Base-by-base conservation (phyloP, 2,329 filamentous ascomycete species). In the Sporothrix dimorphospora region DNA sequence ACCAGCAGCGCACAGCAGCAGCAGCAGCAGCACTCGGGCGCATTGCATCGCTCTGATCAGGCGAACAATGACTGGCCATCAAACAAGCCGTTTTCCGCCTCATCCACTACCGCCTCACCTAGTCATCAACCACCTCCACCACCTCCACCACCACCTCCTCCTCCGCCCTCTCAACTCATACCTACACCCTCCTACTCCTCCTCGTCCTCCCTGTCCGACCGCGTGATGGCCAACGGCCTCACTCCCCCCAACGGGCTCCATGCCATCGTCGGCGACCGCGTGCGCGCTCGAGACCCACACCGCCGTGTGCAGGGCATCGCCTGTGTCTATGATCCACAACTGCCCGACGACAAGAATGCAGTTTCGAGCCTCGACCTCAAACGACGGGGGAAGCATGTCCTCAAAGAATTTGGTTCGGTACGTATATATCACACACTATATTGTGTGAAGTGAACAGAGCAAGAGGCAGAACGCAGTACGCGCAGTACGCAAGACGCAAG, bases 371-470 rank as follows among this genome's bases (percentile, higher is more conserved):
- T 80, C 75, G 85, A 86, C 73, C 42, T 72, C 19, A 88, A 84
- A 79, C 89, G 86, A 79, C 85, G 83, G 77, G 82, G 85, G 78
- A 90, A 89, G 80, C 85, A 88, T 77, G 85, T 82, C 82, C 89
- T 90, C 78, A 85, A 87, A 82, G 85, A 89, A 80, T 89, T 90
- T 83, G 88, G 87, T 79, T 82, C 86, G 86, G 89, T 91, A 91
- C 82, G 89, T 91, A 87, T 80, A 42, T 24, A 21, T 24, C n/a
- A 16, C 24, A 21, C 11, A 19, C 34, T 30, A 30, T 51, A 51
- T 38, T 53, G 65, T 55, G 47, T 57, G 67, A 40, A 24, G 30
- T 68, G 65, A 40, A 49, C 40, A 30, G 47, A 59, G 6, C 53
- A n/a, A 47, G 49, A 70, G 11, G 45, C 21, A 55, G 27, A 55